phyloP scores from a whole-genome alignment of 805 yeast species.

The Wickerhamiella nectarea region DNA sequence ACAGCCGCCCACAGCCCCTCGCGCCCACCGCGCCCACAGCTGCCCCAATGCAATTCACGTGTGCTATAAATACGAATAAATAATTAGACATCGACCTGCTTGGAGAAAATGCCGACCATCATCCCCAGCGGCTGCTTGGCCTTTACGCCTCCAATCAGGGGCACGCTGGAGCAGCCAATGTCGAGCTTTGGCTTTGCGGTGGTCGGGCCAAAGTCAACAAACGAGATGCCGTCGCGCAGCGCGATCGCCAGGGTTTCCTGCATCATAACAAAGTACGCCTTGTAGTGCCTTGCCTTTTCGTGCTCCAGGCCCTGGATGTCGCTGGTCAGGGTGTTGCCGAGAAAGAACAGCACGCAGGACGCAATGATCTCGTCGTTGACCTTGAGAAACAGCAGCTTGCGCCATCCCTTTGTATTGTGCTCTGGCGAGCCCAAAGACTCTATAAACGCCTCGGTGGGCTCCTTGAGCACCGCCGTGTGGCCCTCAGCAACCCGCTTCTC shows the following conservation, averaged over 20 bases:
- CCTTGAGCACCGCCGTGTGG: conserved; percentile 28
- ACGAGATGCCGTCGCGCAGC: conserved; percentile 27
- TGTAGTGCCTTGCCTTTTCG: conserved; percentile 29
- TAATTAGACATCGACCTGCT: conserved; percentile 15
- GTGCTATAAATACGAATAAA: background rate
- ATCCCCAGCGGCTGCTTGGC: conserved; percentile 22
- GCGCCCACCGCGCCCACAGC: too few relatives aligned
- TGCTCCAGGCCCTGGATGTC: conserved; percentile 34
- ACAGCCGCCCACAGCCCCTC: too few relatives aligned
- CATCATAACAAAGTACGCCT: conserved; percentile 37
- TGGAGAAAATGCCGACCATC: conserved; percentile 17
- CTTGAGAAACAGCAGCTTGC: conserved; percentile 29
- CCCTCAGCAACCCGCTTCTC: conserved; percentile 28
- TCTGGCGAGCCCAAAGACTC: conserved; percentile 23
- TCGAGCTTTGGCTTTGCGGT: conserved; percentile 33
- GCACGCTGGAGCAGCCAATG: conserved; percentile 30
- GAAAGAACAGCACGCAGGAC: conserved; percentile 31
- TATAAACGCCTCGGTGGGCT: conserved; percentile 27
- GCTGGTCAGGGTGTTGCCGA: conserved; percentile 34
- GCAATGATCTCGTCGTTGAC: conserved; percentile 30
- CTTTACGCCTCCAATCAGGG: conserved; percentile 29
- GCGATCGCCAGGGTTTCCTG: conserved; percentile 33
- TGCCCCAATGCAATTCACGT: background rate
- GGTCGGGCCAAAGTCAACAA: conserved; percentile 36
- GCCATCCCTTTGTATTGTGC: conserved; percentile 20